Evolutionary conservation across 768 basidiomycete genomes (phyloP).

Genomic region (Baorangia bicolor): DNA sequence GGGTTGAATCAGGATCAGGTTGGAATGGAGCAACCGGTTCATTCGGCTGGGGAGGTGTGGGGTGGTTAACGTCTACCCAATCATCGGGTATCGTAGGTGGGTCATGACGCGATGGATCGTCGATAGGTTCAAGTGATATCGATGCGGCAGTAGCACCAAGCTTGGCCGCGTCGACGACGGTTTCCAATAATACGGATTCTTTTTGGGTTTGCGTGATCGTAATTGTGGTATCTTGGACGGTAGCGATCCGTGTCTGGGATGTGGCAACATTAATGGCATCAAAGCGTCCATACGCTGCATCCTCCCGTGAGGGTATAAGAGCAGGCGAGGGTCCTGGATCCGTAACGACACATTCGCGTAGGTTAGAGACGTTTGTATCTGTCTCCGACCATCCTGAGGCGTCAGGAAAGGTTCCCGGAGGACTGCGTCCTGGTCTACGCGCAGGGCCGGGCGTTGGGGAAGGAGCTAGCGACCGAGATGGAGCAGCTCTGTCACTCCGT

Average conservation of each 20-base stretch:
- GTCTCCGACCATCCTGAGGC: slow-evolving; percentile 34
- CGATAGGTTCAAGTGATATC: background rate
- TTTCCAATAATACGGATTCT: slow-evolving; percentile 3
- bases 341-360: slow-evolving; percentile 14
- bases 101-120: slow-evolving; percentile 19
- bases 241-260: slow-evolving; percentile 1
- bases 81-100: slow-evolving; percentile 28
- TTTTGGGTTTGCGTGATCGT: slow-evolving; percentile 14
- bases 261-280: slow-evolving; percentile 13
- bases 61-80: slow-evolving; percentile 28
- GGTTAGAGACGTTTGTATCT: slow-evolving; percentile 23
- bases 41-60: slow-evolving; percentile 2
- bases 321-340: slow-evolving; percentile 25
- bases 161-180: background rate
- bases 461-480: slow-evolving; percentile 24
- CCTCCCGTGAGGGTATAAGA: slow-evolving; percentile 27
- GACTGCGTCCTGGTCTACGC: slow-evolving; percentile 27
- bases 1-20: slow-evolving; percentile 4
- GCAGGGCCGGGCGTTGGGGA: slow-evolving; percentile 16
- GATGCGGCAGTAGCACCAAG: background rate
- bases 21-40: slow-evolving; percentile 5
- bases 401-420: slow-evolving; percentile 29
- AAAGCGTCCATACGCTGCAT: slow-evolving; percentile 4
- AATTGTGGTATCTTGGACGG: slow-evolving; percentile 9
- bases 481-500: slow-evolving; percentile 32